Evolutionary conservation across 2,329 filamentous ascomycete species (phyloP), one percentile per base, ranked within the genome.

Genomic region (Epichloe brachyelytri): DNA sequence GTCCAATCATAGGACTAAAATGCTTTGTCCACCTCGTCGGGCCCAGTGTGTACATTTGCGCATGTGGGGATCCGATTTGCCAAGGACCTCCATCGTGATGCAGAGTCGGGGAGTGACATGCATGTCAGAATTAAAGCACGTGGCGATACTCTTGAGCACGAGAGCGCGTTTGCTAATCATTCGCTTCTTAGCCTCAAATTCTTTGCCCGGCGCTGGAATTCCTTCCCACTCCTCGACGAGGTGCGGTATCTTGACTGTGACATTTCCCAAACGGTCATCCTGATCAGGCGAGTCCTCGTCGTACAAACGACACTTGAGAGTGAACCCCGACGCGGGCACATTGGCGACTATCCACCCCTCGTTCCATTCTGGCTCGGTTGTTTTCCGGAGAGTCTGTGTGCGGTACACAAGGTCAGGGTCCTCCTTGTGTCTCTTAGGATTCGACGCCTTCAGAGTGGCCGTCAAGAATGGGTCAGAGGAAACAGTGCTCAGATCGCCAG

Each of bases 121-220:
- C 45, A 79, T 69, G 36, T 76, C 72, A 45, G 74, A 76, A 43
- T 73, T 76, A 19, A 90, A 70, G 51, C 84, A 75, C 10, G 77
- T 79, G 4, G 81, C 76, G 41, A 87, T 71, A 15, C 81, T 82
- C 55, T 87, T 84, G 54, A 91, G 68, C 1, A 88, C 61, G 61
- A 93, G 94, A 12, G 90, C 90, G 37, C 89, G 78, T 69, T 95
- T 95, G 71, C 88, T 95, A 14, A 84, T 89, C 64, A 85, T 79
- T 48, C 86, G 82, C 71, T 93, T 95, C 73, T 86, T 89, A 51
- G 93, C 79, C 49, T 82, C 76, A 62, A 82, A 93, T 14, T 72
- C 68, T 54, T 80, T 71, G 3, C 70, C 72, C 0, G 71, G 69
- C 3, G 83, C 74, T 4, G 76, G 75, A 48, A 90, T 77, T 0